phyloP scores from a whole-genome alignment of 1,139 yeast species.

The Yamadazyma taylorii region DNA sequence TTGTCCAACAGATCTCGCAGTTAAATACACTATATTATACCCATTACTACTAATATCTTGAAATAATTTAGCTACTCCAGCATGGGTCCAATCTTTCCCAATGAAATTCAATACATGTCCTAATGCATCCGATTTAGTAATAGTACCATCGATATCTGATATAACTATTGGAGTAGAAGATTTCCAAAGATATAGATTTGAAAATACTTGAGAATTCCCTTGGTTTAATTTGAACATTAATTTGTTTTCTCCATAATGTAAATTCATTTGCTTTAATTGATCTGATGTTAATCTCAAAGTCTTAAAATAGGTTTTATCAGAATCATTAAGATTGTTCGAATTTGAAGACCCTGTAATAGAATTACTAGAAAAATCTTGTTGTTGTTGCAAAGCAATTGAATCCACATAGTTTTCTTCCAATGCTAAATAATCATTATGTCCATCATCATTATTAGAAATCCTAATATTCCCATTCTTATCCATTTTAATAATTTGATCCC shows the following conservation, averaged over 20 bases:
- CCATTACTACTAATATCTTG: conserved; percentile 85
- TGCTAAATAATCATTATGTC: conserved; percentile 10
- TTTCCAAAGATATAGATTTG: conserved; percentile 84
- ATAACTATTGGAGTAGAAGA: conserved; percentile 86
- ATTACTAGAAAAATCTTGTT: conserved; percentile 15
- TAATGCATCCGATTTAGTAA: conserved; percentile 94
- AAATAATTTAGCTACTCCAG: conserved; percentile 90
- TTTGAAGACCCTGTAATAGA: not conserved
- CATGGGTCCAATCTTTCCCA: conserved; percentile 98
- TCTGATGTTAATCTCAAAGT: conserved; percentile 91
- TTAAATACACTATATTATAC: conserved; percentile 87
- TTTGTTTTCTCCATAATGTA: conserved; percentile 78
- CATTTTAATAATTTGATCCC: conserved; percentile 32
- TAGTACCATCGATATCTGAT: conserved; percentile 97
- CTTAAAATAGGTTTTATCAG: conserved; percentile 61
- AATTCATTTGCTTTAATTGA: conserved; percentile 71
- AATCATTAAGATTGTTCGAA: conserved; percentile 14
- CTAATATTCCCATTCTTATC: conserved; percentile 20
- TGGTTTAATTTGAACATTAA: conserved; percentile 76
- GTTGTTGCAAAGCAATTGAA: conserved; percentile 15
- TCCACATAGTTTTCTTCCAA: conserved; percentile 13
- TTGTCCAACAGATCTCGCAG: conserved; percentile 94
- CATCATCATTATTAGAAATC: conserved; percentile 15
- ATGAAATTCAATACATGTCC: conserved; percentile 94
- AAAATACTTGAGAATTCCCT: conserved; percentile 73